Percentiles rank a stretch among this genome's conserved stretches.
phyloP scores from a whole-genome alignment of 371 early-diverging fungal species.

The Dinochytrium kinnereticum region DNA sequence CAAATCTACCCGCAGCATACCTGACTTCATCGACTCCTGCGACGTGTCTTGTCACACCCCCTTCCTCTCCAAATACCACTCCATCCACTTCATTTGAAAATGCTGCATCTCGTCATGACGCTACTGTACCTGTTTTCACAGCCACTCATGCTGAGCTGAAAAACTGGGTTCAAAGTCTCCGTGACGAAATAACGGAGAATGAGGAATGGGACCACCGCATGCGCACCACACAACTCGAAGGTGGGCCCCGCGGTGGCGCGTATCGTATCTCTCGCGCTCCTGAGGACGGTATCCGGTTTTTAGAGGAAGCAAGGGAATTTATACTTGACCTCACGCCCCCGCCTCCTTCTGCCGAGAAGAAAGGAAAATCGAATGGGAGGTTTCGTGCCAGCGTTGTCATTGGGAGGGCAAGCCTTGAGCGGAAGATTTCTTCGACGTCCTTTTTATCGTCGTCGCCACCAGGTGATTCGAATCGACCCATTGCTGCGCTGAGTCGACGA shows the following conservation, averaged over 20 bases:
- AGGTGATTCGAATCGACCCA: background rate
- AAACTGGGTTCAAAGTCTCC: constrained; percentile 33
- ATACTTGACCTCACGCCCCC: constrained; percentile 26
- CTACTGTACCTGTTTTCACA: background rate
- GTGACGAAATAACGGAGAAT: constrained; percentile 44
- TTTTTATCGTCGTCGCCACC: background rate
- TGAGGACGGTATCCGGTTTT: constrained; percentile 44
- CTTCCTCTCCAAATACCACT: background rate
- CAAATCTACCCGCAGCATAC: constrained; percentile 2
- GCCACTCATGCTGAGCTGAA: constrained; percentile 4
- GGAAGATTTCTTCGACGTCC: background rate
- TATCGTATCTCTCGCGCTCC: constrained; percentile 42
- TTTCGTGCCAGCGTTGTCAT: constrained; percentile 17
- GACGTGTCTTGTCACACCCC: background rate
- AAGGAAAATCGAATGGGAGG: background rate
- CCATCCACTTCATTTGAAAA: background rate
- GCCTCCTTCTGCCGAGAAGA: background rate
- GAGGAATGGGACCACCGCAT: constrained; percentile 49
- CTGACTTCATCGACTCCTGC: constrained; percentile 13
- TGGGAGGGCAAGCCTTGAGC: background rate
- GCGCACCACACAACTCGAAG: constrained; percentile 51
- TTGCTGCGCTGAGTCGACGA: background rate
- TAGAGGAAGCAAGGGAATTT: constrained; percentile 41
- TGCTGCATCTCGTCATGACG: background rate
- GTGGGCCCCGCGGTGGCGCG: constrained; percentile 53